These are phyloP conservation scores for Gremmenia infestans DNA, from an alignment of 2,329 filamentous ascomycete genomes.

Conservation along the genomic window DNA sequence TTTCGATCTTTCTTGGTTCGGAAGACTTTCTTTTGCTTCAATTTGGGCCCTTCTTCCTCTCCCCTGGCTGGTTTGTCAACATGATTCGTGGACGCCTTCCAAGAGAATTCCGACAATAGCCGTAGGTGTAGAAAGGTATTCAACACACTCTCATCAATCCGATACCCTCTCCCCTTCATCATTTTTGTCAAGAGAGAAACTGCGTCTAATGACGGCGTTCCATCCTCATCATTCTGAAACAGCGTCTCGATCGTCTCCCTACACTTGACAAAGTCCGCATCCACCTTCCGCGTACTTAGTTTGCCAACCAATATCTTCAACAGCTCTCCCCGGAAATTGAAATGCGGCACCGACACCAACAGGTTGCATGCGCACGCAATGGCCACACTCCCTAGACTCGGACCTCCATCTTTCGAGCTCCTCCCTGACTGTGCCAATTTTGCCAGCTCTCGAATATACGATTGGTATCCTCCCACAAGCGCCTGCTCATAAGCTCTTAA, in stretches of 20 bases:
- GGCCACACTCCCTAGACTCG: conserved; percentile 65
- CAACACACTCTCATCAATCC: conserved; percentile 76
- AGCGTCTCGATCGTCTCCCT: conserved; percentile 73
- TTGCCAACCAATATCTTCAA: conserved; percentile 83
- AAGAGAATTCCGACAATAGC: conserved; percentile 79
- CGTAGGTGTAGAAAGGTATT: conserved; percentile 90
- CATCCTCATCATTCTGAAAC: conserved; percentile 85
- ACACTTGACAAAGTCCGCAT: conserved; percentile 73
- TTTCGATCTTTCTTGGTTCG: conserved; percentile 86
- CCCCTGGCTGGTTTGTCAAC: conserved; percentile 56
- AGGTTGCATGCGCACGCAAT: conserved; percentile 82
- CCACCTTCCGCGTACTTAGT: conserved; percentile 66
- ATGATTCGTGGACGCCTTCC: conserved; percentile 73
- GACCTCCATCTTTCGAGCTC: conserved; percentile 35
- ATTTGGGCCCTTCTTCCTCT: conserved; percentile 48
- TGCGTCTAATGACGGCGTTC: conserved; percentile 79
- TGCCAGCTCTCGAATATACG: conserved; percentile 72
- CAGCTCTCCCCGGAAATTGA: conserved; percentile 90
- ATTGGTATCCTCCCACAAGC: conserved; percentile 78
- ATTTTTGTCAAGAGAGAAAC: conserved; percentile 84
- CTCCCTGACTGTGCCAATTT: conserved; percentile 57
- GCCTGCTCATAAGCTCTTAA: conserved; percentile 83
- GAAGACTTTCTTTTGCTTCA: conserved; percentile 75
- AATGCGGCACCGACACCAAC: conserved; percentile 80
- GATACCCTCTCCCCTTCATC: conserved; percentile 85